Evolutionary conservation across 129 eudicot species (phyloP).

Genomic region (Flaveria robusta): DNA sequence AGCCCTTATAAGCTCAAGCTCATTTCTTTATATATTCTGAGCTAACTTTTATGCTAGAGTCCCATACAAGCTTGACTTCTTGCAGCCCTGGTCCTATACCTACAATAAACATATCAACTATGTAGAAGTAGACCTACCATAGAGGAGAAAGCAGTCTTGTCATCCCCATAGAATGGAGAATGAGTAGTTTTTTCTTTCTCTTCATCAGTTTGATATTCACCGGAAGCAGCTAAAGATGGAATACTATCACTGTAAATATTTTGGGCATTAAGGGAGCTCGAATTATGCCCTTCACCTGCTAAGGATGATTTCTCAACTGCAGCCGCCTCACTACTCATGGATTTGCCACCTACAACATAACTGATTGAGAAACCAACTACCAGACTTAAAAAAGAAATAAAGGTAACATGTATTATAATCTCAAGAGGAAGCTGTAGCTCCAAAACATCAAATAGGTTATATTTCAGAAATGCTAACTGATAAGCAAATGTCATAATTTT

Average conservation of each 20-base stretch:
- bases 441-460: no score
- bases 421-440: no score
- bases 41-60: neutral
- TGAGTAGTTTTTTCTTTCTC: constrained; percentile 53
- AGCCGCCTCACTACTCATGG: constrained; percentile 44
- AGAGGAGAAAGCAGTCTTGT: constrained; percentile 70
- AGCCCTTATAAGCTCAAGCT: neutral
- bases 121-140: constrained; percentile 43
- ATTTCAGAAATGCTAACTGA: neutral
- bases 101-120: neutral
- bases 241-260: constrained; percentile 52
- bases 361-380: neutral
- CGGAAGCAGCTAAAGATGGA: constrained; percentile 54
- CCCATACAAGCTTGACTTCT: neutral
- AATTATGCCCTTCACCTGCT: constrained; percentile 46
- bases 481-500: constrained; percentile 7
- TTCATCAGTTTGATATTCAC: constrained; percentile 61
- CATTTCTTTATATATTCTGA: neutral
- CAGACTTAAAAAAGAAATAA: neutral
- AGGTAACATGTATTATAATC: no score
- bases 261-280: constrained; percentile 45
- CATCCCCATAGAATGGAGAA: constrained; percentile 61
- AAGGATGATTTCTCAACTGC: constrained; percentile 49
- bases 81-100: neutral
- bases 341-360: constrained; percentile 42